Conservation (phyloP, 257 asterid species). For the Primulina tabacum region DNA sequence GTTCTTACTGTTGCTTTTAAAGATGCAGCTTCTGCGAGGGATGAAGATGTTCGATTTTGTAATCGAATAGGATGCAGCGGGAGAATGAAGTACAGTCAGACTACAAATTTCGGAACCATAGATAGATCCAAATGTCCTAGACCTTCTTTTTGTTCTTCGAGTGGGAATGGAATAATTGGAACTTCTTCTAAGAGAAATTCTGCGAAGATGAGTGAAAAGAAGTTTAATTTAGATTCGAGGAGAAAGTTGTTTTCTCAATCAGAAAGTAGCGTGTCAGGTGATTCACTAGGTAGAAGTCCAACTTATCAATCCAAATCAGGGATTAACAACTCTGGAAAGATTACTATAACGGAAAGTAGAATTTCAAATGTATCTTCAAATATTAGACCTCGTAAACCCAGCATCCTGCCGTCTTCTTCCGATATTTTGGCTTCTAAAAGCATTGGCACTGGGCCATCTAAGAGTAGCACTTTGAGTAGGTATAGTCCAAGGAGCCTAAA, state of each 20-base stretch:
- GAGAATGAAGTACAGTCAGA: slow-evolving; percentile 47
- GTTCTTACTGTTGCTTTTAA: slow-evolving; percentile 30
- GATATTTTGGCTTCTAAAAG: slow-evolving; percentile 29
- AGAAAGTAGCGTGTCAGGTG: slow-evolving; percentile 35
- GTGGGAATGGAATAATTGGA: slow-evolving; percentile 36
- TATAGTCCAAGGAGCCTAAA: slow-evolving; percentile 42
- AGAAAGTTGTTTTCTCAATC: slow-evolving; percentile 35
- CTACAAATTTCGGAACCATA: slow-evolving; percentile 31
- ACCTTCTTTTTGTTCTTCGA: slow-evolving; percentile 38
- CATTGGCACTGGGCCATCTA: slow-evolving; percentile 27
- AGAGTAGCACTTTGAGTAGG: slow-evolving; percentile 30
- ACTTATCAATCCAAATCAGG: slow-evolving; percentile 22
- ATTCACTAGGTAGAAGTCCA: slow-evolving; percentile 24
- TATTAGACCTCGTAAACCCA: slow-evolving; percentile 31
- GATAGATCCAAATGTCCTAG: slow-evolving; percentile 46
- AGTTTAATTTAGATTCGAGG: slow-evolving; percentile 31
- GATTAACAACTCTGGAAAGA: slow-evolving; percentile 32
- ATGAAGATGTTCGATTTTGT: slow-evolving; percentile 56
- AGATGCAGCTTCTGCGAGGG: slow-evolving; percentile 32
- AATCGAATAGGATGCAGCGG: slow-evolving; percentile 83
- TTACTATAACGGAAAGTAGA: slow-evolving; percentile 28
- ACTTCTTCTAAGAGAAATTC: slow-evolving; percentile 37
- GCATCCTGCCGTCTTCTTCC: slow-evolving; percentile 29
- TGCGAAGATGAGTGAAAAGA: slow-evolving; percentile 24
- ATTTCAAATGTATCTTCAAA: slow-evolving; percentile 39